Conservation (phyloP, 2,329 filamentous ascomycete species). For the Nothomitra cinnamomea region DNA sequence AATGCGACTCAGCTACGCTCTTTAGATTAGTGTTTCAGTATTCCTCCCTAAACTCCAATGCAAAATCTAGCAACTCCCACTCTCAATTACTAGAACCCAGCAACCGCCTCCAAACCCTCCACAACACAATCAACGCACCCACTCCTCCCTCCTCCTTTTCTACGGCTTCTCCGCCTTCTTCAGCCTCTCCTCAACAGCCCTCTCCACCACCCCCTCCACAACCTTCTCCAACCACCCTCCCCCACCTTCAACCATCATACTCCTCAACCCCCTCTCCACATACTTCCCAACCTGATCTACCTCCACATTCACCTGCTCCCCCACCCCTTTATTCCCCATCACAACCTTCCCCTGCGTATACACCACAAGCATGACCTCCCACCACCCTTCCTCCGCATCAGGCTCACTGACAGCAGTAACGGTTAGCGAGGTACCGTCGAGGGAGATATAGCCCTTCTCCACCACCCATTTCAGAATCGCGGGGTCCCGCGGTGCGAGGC, state of each 20-base stretch:
- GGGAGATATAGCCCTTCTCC: slow-evolving; percentile 87
- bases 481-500: slow-evolving; percentile 54
- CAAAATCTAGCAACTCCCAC: too few species aligned
- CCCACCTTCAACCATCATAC: slow-evolving; percentile 47
- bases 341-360: slow-evolving; percentile 93
- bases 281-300: slow-evolving; percentile 66
- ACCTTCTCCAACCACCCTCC: slow-evolving; percentile 34
- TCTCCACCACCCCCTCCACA: slow-evolving; percentile 42
- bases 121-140: too few species aligned
- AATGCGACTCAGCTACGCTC: too few species aligned
- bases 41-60: too few species aligned
- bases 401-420: slow-evolving; percentile 62
- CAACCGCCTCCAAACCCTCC: too few species aligned
- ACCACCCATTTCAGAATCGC: slow-evolving; percentile 73
- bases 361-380: slow-evolving; percentile 91
- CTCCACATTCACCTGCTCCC: slow-evolving; percentile 79
- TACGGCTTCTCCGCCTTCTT: slow-evolving; percentile 14
- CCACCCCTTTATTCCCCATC: slow-evolving; percentile 57
- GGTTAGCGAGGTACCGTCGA: slow-evolving; percentile 90
- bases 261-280: slow-evolving; percentile 62
- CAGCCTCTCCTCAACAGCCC: slow-evolving; percentile 56
- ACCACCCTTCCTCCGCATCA: slow-evolving; percentile 51
- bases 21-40: too few species aligned
- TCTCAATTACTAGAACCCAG: too few species aligned
- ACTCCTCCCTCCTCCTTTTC: too few species aligned